Conservation (phyloP, 441 rosid genomes). For the Mallotus japonicus region DNA sequence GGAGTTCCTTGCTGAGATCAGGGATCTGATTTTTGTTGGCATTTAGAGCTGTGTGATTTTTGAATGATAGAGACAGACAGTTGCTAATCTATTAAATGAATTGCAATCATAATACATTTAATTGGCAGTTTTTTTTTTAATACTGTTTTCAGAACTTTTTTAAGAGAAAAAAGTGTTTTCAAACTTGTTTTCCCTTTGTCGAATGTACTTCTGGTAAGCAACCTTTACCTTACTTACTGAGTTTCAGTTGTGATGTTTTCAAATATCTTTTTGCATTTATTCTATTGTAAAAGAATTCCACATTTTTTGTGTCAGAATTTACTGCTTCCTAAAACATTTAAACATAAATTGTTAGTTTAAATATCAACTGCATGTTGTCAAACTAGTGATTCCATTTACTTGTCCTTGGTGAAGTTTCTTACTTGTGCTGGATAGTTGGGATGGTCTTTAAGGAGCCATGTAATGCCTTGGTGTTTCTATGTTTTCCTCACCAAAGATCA, state of each 20-base stretch:
- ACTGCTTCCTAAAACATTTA: not conserved
- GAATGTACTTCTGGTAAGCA: not conserved
- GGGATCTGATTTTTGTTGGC: too few relatives aligned
- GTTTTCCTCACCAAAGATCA: not conserved
- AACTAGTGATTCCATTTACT: not conserved
- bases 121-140: too few relatives aligned
- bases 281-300: not conserved
- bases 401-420: not conserved
- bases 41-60: too few relatives aligned
- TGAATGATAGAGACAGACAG: too few relatives aligned
- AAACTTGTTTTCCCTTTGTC: not conserved
- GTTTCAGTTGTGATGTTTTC: not conserved
- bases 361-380: not conserved
- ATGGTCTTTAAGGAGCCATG: not conserved
- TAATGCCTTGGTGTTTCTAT: not conserved
- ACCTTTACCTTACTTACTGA: not conserved
- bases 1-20: too few relatives aligned
- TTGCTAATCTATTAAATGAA: too few relatives aligned
- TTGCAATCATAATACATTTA: too few relatives aligned
- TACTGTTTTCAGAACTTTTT: too few relatives aligned
- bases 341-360: not conserved
- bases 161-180: too few relatives aligned
- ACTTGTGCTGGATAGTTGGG: not conserved
- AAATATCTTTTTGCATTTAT: not conserved
- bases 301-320: not conserved